Evolutionary conservation across 768 basidiomycete species (phyloP).

Genomic region (Amanita molliuscula): DNA sequence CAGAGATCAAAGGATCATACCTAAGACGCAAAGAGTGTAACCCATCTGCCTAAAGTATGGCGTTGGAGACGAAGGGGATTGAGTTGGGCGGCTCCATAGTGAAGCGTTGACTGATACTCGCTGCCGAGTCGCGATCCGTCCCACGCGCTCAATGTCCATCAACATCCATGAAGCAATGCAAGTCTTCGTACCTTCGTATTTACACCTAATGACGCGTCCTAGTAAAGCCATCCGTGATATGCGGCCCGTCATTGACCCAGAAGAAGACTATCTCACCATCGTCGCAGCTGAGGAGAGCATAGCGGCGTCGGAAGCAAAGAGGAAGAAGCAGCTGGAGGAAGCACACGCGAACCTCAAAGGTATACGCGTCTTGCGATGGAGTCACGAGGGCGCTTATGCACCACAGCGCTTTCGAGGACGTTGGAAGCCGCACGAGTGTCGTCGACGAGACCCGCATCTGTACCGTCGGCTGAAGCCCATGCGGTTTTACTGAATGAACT

Average conservation of each 20-base stretch:
- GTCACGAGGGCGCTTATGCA: not conserved
- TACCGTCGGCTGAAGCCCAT: constrained; percentile 61
- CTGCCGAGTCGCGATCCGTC: not conserved
- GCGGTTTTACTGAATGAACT: constrained; percentile 51
- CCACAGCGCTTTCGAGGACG: constrained; percentile 49
- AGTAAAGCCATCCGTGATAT: constrained; percentile 66
- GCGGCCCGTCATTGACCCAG: constrained; percentile 64
- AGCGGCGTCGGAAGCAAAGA: constrained; percentile 39
- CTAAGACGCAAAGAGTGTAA: constrained; percentile 86
- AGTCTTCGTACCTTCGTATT: constrained; percentile 7
- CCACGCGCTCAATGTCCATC: constrained; percentile 22
- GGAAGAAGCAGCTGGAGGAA: constrained; percentile 62
- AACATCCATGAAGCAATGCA: constrained; percentile 40
- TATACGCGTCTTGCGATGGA: constrained; percentile 12
- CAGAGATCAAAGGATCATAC: constrained; percentile 22
- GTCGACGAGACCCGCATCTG: constrained; percentile 55
- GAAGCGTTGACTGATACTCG: not conserved
- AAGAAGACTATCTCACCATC: constrained; percentile 71
- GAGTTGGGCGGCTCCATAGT: not conserved
- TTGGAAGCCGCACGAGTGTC: constrained; percentile 65
- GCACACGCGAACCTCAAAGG: constrained; percentile 58
- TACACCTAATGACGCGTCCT: not conserved
- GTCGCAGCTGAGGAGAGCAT: constrained; percentile 66
- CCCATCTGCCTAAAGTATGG: constrained; percentile 43
- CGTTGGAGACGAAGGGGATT: not conserved